phyloP scores from a whole-genome alignment of 1,284 basidiomycete genomes.

The Tilletia indica region DNA sequence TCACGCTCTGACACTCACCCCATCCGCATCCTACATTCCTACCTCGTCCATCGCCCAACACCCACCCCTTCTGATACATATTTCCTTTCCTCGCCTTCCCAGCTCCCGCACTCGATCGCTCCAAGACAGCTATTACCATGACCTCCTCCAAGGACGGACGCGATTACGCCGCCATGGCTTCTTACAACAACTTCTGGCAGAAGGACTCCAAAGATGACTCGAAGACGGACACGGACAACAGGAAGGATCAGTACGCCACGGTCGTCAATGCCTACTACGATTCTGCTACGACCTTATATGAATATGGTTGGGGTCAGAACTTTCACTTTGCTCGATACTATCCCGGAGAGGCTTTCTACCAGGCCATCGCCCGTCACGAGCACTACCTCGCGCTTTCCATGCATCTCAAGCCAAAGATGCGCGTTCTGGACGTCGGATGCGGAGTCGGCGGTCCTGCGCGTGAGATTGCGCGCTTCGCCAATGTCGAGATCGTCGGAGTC shows the following conservation, averaged over 20 bases:
- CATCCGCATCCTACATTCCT: too few species aligned
- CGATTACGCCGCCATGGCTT: constrained; percentile 75
- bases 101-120: too few species aligned
- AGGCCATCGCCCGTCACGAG: constrained; percentile 86
- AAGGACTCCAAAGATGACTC: constrained; percentile 75
- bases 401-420: constrained; percentile 74
- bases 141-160: constrained; percentile 66
- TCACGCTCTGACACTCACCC: too few species aligned
- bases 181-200: constrained; percentile 93
- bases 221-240: constrained; percentile 69
- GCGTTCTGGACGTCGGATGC: constrained; percentile 95
- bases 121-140: constrained; percentile 20
- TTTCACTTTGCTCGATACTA: constrained; percentile 99
- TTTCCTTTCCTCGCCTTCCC: too few species aligned
- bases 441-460: constrained; percentile 96
- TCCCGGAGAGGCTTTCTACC: constrained; percentile 84
- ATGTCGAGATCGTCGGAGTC: constrained; percentile 79
- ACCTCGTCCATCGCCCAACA: too few species aligned
- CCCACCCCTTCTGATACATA: too few species aligned
- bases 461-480: constrained; percentile 88
- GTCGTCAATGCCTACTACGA: constrained; percentile 93
- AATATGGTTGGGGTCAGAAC: constrained; percentile 87
- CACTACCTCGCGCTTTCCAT: constrained; percentile 81
- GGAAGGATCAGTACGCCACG: constrained; percentile 81
- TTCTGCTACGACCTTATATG: constrained; percentile 92